Evolutionary conservation across 1,139 yeast species (phyloP), one percentile per base, ranked within the genome.

Genomic region (Hansenula sp.): DNA sequence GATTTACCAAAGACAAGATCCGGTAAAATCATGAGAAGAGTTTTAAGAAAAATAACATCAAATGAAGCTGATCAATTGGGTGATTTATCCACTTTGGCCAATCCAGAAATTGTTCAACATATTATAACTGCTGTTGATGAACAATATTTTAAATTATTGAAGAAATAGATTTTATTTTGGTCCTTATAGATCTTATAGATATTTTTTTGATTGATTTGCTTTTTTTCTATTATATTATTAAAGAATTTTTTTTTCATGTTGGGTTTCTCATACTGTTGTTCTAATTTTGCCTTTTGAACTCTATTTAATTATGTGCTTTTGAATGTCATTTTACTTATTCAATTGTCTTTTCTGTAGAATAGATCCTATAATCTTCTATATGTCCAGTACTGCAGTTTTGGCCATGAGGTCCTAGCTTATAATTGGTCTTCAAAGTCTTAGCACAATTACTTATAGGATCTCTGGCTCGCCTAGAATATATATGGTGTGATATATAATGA

Each of bases 1-100:
- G 99, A 93, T 63, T 79, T 93, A 67, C 99, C 99, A 68, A 91
- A 90, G 79, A 93, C 99, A 31, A 81, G 99, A 73, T 89, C 96
- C 28, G 99, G 99, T 61, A 93, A 93, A 79, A 91, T 93, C 66
- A 91, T 93, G 96, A 86, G 99, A 77, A 87, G 99, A 75, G 87
- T 93, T 58, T 78, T 93, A 70, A 84, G 99, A 74, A 93, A 93
- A 76, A 75, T 93, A 50, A 82, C 93, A 39, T 78, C 93, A 43
- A 79, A 86, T 58, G 98, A 93, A 72, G 93, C 88, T 52, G 96
- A 89, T 58, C 90, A 88, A 67, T 76, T 93, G 59, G 99, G 99
- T 57, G 99, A 93, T 67, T 77, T 88, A 62, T 76, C 95, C 50
- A 93, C 99, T 41, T 77, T 93, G 66, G 82, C 94, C 47, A 89